Evolutionary conservation across 1,284 basidiomycete genomes (phyloP).

Genomic region (Porphyrellus sp.): DNA sequence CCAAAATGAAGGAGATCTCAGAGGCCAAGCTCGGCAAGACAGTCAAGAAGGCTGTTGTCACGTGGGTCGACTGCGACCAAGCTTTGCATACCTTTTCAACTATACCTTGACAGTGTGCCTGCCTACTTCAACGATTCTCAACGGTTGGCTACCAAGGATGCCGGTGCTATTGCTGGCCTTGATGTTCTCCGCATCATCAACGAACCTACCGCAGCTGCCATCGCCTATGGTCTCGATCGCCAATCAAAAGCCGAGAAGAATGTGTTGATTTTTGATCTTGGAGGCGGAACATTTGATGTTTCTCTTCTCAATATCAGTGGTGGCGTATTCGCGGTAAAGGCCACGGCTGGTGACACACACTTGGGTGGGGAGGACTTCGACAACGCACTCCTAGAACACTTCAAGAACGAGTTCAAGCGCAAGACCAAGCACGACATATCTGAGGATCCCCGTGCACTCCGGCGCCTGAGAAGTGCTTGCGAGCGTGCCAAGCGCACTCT

Average conservation of each 20-base stretch:
- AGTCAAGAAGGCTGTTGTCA: constrained; percentile 95
- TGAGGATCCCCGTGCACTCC: constrained; percentile 91
- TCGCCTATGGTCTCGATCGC: constrained; percentile 90
- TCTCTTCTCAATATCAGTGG: constrained; percentile 95
- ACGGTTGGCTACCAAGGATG: constrained; percentile 93
- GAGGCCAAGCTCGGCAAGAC: constrained; percentile 97
- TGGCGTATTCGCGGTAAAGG: constrained; percentile 96
- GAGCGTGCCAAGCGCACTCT: constrained; percentile 99
- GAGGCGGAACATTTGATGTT: constrained; percentile 99
- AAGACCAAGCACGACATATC: constrained; percentile 98
- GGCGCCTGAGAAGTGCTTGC: constrained; percentile 94
- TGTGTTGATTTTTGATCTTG: constrained; percentile 99
- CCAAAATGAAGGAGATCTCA: constrained; percentile 99
- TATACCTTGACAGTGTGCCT: constrained; percentile 58
- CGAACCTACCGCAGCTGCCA: constrained; percentile 93
- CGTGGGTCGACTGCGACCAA: constrained; percentile 46
- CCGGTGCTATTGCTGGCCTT: constrained; percentile 88
- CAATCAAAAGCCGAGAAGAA: constrained; percentile 93
- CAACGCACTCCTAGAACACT: constrained; percentile 95
- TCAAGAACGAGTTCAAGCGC: constrained; percentile 98
- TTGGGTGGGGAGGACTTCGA: constrained; percentile 98
- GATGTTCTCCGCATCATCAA: constrained; percentile 98
- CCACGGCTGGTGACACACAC: constrained; percentile 98
- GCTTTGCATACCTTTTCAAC: background rate
- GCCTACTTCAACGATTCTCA: constrained; percentile 99